Percentiles rank a stretch among this genome's conserved stretches.
Evolutionary conservation across 495 filamentous ascomycete genomes (phyloP).

Genomic region (Jackrogersella multiformis): DNA sequence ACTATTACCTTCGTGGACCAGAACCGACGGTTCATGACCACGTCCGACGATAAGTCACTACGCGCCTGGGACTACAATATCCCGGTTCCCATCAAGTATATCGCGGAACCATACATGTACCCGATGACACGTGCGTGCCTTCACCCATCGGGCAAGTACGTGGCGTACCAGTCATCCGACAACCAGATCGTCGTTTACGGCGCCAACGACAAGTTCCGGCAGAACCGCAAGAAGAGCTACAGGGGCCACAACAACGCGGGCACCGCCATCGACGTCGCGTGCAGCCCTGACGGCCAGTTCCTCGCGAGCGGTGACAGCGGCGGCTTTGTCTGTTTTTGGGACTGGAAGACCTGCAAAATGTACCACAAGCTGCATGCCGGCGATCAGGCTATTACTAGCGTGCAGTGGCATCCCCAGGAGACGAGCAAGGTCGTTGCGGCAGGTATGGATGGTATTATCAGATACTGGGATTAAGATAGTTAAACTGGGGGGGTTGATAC

Average conservation of each 20-base stretch:
- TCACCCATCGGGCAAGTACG: slow-evolving; percentile 91
- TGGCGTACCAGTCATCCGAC: slow-evolving; percentile 90
- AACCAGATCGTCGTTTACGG: slow-evolving; percentile 98
- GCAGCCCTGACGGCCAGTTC: slow-evolving; percentile 91
- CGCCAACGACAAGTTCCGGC: slow-evolving; percentile 90
- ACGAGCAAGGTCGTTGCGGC: slow-evolving; percentile 92
- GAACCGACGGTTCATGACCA: slow-evolving; percentile 95
- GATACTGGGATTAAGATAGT: slow-evolving; percentile 86
- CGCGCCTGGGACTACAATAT: slow-evolving; percentile 98
- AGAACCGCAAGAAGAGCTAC: slow-evolving; percentile 97
- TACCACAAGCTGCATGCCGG: slow-evolving; percentile 91
- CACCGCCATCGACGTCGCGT: slow-evolving; percentile 87
- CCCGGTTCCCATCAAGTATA: slow-evolving; percentile 81
- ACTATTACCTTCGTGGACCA: slow-evolving; percentile 97
- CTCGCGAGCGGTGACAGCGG: slow-evolving; percentile 83
- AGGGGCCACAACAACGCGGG: slow-evolving; percentile 95
- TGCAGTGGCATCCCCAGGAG: slow-evolving; percentile 95
- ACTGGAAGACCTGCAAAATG: slow-evolving; percentile 99
- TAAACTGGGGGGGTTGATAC: not conserved
- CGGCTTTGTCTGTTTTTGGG: slow-evolving; percentile 95
- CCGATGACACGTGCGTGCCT: slow-evolving; percentile 80
- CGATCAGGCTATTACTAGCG: slow-evolving; percentile 78
- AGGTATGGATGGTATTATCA: slow-evolving; percentile 86
- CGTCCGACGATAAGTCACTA: slow-evolving; percentile 94
- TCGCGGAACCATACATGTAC: slow-evolving; percentile 97